Conservation (phyloP, 805 yeast species). For the Danielia oregonensis region DNA sequence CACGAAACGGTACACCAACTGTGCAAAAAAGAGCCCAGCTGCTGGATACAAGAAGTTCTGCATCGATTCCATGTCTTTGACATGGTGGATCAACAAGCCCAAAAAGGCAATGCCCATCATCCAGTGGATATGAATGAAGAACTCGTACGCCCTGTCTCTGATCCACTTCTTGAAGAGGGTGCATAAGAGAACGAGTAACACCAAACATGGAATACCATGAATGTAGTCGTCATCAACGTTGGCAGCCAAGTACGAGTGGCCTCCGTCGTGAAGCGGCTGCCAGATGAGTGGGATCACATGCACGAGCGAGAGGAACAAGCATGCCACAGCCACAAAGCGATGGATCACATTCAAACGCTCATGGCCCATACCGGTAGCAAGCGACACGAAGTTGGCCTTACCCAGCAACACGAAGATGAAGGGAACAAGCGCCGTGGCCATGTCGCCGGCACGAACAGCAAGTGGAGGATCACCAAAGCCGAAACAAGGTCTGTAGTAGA, state of each 20-base stretch:
- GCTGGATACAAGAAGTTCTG: conserved; percentile 48
- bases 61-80: conserved; percentile 28
- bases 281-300: conserved; percentile 50
- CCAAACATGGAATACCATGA: conserved; percentile 49
- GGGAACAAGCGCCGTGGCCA: conserved; percentile 49
- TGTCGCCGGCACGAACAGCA: conserved; percentile 50
- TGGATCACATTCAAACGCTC: conserved; percentile 53
- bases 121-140: conserved; percentile 54
- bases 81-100: conserved; percentile 46
- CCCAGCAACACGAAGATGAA: conserved; percentile 49
- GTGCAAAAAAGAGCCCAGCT: conserved; percentile 48
- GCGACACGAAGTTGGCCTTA: conserved; percentile 47
- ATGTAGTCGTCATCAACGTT: conserved; percentile 20
- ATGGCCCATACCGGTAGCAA: conserved; percentile 50
- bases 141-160: conserved; percentile 42
- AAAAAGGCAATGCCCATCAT: conserved; percentile 45
- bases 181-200: conserved; percentile 42
- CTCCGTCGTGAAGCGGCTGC: conserved; percentile 48
- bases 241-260: conserved; percentile 21
- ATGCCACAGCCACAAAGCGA: conserved; percentile 43
- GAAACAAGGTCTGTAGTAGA: conserved; percentile 47
- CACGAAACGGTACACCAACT: conserved; percentile 29
- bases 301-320: conserved; percentile 41
- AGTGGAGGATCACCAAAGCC: conserved; percentile 61
- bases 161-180: conserved; percentile 38